Evolutionary conservation across 176 grass and related monocot genomes (phyloP), one percentile per base, ranked within the genome.

Genomic region (Poa pratensis): DNA sequence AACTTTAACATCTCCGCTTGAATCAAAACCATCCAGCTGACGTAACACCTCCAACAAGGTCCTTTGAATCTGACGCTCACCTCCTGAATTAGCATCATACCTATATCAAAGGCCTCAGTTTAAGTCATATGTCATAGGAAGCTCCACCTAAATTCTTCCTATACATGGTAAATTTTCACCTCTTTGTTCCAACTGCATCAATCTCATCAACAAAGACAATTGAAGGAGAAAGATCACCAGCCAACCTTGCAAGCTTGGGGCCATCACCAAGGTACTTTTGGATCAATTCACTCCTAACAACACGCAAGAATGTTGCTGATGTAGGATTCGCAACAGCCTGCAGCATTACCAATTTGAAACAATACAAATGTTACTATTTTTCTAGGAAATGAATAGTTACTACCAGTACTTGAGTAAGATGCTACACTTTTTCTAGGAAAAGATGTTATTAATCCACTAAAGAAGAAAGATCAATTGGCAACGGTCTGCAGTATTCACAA

Each of bases 161-260:
- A 67, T 58, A 46, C 43, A 19, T 57, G 16, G 69, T 58, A 85
- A 50, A n/a, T 75, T 15, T 61, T 55, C 78, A 94, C 93, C 93
- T 95, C 82, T 95, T 95, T 58, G 93, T 95, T 80, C 93, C 93
- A 81, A 95, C 90, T 73, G 93, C 93, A 84, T 95, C 93, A 5
- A 95, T 95, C 84, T 95, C 93, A 78, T 92, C 93, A 90, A 95
- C 92, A 85, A 92, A 95, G 83, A 95, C 90, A 78, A 95, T 95
- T 45, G 88, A 92, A 37, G 93, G 90, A 83, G 93, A 95, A 51
- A 95, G 88, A 16, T 95, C 93, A 86, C 92, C 93, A 73, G 93
- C 93, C 16, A 95, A 88, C 71, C 93, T 95, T 73, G 92, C 92
- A 57, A 94, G 92, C 87, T 94, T 94, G 60, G 92, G 92, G 22